Base-by-base conservation (phyloP, 768 basidiomycete genomes). In the Trametes elegans region DNA sequence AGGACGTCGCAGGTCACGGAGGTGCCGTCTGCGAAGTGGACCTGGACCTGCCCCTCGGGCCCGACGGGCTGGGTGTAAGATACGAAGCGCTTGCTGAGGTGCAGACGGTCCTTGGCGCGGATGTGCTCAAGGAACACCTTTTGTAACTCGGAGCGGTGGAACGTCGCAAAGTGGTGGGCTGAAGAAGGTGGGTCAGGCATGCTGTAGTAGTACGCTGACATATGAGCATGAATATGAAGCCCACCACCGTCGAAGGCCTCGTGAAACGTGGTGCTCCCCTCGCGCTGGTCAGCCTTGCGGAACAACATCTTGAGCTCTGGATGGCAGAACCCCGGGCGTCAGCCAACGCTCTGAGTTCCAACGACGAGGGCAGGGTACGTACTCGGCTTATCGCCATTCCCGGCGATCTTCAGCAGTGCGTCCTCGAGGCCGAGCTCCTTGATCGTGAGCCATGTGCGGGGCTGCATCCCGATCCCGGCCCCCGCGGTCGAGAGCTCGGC, bases 1-100 rank as follows among this genome's bases (percentile, higher is more conserved):
- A 69, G 59, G 16, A 66, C 13, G 55, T 69, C 66, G 49, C 62
- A 65, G 11, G 39, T 43, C 8, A 62, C 62, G 2, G 57, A 57
- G 10, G 61, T 59, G 4, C 63, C 65, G 52, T 69, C 68, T 9
- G 39, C 16, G 48, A 69, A 69, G 28, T 19, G 41, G 16, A 69
- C 35, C 10, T 42, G 38, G 26, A 69, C 51, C 21, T 41, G 40
- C 14, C 32, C 53, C 8, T 47, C 14, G 31, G 27, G 18, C 18
- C 45, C 59, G 5, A 5, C 32, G 1, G 43, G 46, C 21, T 43
- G 19, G 18, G 36, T 36, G 53, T 61, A 62, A 3, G 49, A 50
- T 10, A 46, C 54, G n/a, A 66, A 40, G 2, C 54, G 53, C 45
- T 66, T 67, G n/a, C 39, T 18, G 18, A 65, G 55, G 53, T 65